Evolutionary conservation across 805 yeast genomes (phyloP).

Genomic region (Osmozyma mogii): DNA sequence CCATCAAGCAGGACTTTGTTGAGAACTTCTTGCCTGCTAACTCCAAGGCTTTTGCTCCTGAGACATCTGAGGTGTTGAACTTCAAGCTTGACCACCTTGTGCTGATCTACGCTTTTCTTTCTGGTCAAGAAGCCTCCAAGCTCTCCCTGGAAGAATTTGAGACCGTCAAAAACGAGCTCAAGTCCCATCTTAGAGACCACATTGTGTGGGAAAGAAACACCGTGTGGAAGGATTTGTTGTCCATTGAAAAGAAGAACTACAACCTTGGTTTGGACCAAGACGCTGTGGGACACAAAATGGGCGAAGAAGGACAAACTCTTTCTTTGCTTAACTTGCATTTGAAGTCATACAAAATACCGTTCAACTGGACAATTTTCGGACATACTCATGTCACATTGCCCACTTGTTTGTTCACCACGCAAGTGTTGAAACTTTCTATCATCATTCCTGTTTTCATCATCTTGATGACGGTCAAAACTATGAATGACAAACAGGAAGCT

Average conservation of each 20-base stretch:
- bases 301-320: conserved; percentile 10
- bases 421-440: conserved; percentile 32
- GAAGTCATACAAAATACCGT: background rate
- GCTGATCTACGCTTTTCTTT: conserved; percentile 43
- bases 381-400: conserved; percentile 30
- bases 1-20: conserved; percentile 54
- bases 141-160: conserved; percentile 43
- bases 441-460: conserved; percentile 42
- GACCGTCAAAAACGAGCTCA: conserved; percentile 36
- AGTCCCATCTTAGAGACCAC: conserved; percentile 69
- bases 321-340: conserved; percentile 9
- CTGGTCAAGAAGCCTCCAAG: conserved; percentile 29
- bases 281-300: conserved; percentile 14
- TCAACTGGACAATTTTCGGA: background rate
- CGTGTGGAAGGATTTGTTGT: conserved; percentile 95
- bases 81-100: conserved; percentile 45
- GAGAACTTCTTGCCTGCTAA: conserved; percentile 33
- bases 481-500: conserved; percentile 28
- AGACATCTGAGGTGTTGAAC: conserved; percentile 32
- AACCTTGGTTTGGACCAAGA: conserved; percentile 12
- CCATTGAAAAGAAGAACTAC: conserved; percentile 33
- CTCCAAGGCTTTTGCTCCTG: conserved; percentile 48
- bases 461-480: conserved; percentile 22
- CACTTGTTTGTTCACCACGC: conserved; percentile 36
- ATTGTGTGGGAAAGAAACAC: conserved; percentile 97